Evolutionary conservation across 2,329 filamentous ascomycete species (phyloP).

Genomic region (Pseudopyricularia cyperi): DNA sequence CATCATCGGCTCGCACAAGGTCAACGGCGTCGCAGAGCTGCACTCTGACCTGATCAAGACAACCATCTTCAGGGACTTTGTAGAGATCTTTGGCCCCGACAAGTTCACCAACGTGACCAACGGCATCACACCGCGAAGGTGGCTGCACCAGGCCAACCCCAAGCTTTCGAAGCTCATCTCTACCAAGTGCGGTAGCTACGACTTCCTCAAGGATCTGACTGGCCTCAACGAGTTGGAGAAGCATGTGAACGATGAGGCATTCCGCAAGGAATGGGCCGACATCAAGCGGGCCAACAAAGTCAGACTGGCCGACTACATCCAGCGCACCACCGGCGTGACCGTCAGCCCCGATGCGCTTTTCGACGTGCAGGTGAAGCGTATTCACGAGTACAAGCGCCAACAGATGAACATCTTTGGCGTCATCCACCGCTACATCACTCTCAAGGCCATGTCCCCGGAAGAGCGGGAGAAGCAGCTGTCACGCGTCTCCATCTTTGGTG

Average conservation of each 20-base stretch:
- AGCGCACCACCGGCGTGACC: constrained; percentile 61
- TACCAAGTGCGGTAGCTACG: constrained; percentile 70
- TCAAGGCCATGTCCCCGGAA: constrained; percentile 74
- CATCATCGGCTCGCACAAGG: constrained; percentile 95
- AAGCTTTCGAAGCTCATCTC: constrained; percentile 84
- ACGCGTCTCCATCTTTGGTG: constrained; percentile 90
- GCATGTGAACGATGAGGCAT: constrained; percentile 73
- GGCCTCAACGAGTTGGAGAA: constrained; percentile 73
- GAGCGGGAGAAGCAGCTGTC: constrained; percentile 78
- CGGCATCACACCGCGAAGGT: constrained; percentile 88
- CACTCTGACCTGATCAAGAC: constrained; percentile 97
- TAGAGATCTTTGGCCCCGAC: constrained; percentile 85
- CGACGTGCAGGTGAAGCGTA: constrained; percentile 96
- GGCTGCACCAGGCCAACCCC: constrained; percentile 96
- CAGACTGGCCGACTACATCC: constrained; percentile 81
- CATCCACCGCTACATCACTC: constrained; percentile 81
- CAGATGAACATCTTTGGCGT: constrained; percentile 98
- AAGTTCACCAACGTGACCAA: constrained; percentile 99
- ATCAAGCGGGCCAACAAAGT: constrained; percentile 98
- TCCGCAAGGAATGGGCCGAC: constrained; percentile 88
- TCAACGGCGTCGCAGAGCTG: constrained; percentile 94
- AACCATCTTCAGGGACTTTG: constrained; percentile 99
- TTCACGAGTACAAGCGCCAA: constrained; percentile 98
- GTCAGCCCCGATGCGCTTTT: constrained; percentile 86
- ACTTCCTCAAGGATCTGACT: constrained; percentile 84